Evolutionary conservation across 2,329 filamentous ascomycete species (phyloP).

Genomic region (Cercospora zeina): DNA sequence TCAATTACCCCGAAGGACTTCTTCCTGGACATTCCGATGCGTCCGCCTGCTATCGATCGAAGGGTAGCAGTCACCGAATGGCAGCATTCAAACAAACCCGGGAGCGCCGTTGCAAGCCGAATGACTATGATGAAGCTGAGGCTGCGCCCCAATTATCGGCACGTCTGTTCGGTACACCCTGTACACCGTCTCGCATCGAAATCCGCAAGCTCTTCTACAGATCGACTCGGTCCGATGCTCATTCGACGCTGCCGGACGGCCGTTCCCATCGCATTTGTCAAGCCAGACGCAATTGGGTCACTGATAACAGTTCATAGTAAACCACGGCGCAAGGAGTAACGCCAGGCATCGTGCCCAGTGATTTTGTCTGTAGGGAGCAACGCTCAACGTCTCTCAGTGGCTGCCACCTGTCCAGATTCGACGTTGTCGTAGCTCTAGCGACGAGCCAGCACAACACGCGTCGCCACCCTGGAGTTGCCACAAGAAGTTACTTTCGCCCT

Average conservation of each 20-base stretch:
- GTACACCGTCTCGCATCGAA: background rate
- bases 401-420: background rate
- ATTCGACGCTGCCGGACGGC: background rate
- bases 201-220: background rate
- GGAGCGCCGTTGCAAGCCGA: background rate
- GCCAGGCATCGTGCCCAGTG: background rate
- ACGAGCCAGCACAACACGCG: conserved; percentile 1
- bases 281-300: background rate
- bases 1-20: background rate
- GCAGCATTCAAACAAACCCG: background rate
- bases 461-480: background rate
- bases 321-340: background rate
- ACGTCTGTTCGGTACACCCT: background rate
- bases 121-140: background rate
- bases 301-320: background rate
- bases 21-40: background rate
- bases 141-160: background rate
- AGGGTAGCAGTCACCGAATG: background rate
- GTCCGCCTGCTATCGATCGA: background rate
- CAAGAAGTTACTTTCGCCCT: background rate
- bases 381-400: background rate
- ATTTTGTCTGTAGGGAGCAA: background rate
- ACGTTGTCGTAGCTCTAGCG: conserved; percentile 11
- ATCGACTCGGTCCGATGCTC: background rate
- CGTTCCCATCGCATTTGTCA: conserved; percentile 13